phyloP scores from a whole-genome alignment of 2,329 filamentous ascomycete species.

The Helotiales sp. region DNA sequence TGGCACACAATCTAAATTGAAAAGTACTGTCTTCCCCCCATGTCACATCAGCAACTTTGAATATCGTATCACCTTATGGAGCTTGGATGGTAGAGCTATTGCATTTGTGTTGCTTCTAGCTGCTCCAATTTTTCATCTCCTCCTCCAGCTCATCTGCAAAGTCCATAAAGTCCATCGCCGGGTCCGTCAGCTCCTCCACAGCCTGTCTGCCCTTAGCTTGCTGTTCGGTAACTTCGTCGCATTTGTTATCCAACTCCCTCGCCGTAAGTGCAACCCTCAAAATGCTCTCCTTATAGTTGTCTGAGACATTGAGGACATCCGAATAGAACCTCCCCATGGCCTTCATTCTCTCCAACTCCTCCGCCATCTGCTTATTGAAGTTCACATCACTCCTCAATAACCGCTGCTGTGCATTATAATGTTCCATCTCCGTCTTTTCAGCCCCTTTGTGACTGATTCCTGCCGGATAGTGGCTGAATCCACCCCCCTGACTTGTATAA shows the following conservation, averaged over 20 bases:
- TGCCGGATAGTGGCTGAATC: neutral
- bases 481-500: neutral
- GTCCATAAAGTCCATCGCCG: neutral
- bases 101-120: too few species aligned
- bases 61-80: too few species aligned
- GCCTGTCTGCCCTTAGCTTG: neutral
- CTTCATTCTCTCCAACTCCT: neutral
- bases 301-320: neutral
- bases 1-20: too few species aligned
- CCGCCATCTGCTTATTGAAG: neutral
- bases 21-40: too few species aligned
- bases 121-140: too few species aligned
- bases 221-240: neutral
- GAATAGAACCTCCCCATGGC: neutral
- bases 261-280: neutral
- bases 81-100: too few species aligned
- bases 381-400: neutral
- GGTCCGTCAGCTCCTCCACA: neutral
- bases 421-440: neutral
- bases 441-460: neutral
- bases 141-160: neutral
- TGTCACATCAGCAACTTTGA: too few species aligned
- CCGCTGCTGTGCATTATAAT: neutral
- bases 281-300: neutral
- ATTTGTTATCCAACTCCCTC: neutral